Base-by-base conservation (phyloP, 768 basidiomycete genomes). In the Russula sp. region DNA sequence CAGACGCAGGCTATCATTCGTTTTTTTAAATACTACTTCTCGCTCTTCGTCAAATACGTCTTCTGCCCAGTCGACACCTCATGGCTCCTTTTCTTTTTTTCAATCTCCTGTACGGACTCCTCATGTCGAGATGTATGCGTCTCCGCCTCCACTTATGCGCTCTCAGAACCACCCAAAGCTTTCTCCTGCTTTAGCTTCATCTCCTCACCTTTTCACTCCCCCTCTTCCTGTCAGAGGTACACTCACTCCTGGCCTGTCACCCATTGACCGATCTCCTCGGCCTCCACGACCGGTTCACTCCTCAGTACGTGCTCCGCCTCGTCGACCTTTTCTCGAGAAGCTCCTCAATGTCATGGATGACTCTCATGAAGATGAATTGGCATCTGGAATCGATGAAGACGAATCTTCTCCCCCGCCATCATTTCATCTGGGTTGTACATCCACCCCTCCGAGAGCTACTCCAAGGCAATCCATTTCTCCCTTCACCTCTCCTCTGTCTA, bases 41-140 rank as follows among this genome's bases (percentile, higher is more conserved):
- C 53, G 34, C 18, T 58, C 56, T 44, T 63, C 65, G 26, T 66
- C 57, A 13, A 22, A 49, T 51, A 40, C 53, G 26, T 60, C 53
- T 18, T 65, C 58, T 20, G 30, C 59, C 24, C 46, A 42, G 18
- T 61, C 59, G 34, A 52, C 32, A 6, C 18, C 24, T 34, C 3
- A 51, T 38, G 36, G n/a, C 24, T 26, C 26, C 18, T 28, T 36
- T 32, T 50, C 60, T 65, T 36, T 53, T 44, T 49, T 57, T 42
- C 38, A 38, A 28, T 56, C 56, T 1, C 52, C 63, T 10, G n/a
- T 52, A 51, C 49, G 26, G 18, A 20, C 34, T 9, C 26, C 36
- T 6, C 52, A 63, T 40, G 49, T 67, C 34, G 53, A 64, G 26
- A 64, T 69, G 62, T 69, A 62, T 68, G 68, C 63, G 50, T 69